Percentiles rank a stretch among this genome's conserved stretches.
These are phyloP conservation scores for Geum urbanum DNA, from an alignment of 306 rosid species.

Conservation along the genomic window DNA sequence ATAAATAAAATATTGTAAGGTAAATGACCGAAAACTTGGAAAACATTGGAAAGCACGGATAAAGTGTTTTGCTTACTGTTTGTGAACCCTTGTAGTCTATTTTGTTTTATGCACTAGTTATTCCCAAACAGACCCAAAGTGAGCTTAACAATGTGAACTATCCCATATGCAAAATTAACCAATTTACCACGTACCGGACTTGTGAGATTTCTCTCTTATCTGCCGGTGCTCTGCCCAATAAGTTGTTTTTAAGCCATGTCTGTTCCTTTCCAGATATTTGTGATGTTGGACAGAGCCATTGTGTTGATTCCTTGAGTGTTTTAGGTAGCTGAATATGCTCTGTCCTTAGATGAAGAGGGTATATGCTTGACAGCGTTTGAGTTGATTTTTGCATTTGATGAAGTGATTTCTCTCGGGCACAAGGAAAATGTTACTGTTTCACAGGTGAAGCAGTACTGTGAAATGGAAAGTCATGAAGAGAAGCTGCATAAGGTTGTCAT, in stretches of 20 bases:
- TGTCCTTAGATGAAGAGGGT: conserved; percentile 86
- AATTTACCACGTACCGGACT: too few species aligned
- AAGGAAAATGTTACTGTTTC: conserved; percentile 77
- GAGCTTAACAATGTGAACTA: too few species aligned
- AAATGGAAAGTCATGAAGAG: conserved; percentile 96
- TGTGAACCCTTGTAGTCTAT: too few species aligned
- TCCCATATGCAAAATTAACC: too few species aligned
- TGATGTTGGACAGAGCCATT: neutral
- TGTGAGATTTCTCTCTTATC: neutral
- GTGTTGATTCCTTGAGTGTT: conserved; percentile 45
- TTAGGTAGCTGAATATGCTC: conserved; percentile 81
- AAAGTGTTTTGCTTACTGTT: too few species aligned
- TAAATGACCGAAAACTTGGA: too few species aligned
- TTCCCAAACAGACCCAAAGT: too few species aligned
- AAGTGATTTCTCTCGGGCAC: conserved; percentile 90
- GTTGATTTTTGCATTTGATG: conserved; percentile 91
- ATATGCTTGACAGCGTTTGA: conserved; percentile 79
- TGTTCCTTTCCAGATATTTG: neutral
- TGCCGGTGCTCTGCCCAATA: neutral
- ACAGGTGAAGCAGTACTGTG: conserved; percentile 81
- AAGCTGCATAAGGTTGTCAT: conserved; percentile 79
- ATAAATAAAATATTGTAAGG: too few species aligned
- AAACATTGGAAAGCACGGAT: too few species aligned
- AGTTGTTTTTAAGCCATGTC: neutral
- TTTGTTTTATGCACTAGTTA: too few species aligned